phyloP scores from a whole-genome alignment of 495 filamentous ascomycete species.

The Evernia prunastri region DNA sequence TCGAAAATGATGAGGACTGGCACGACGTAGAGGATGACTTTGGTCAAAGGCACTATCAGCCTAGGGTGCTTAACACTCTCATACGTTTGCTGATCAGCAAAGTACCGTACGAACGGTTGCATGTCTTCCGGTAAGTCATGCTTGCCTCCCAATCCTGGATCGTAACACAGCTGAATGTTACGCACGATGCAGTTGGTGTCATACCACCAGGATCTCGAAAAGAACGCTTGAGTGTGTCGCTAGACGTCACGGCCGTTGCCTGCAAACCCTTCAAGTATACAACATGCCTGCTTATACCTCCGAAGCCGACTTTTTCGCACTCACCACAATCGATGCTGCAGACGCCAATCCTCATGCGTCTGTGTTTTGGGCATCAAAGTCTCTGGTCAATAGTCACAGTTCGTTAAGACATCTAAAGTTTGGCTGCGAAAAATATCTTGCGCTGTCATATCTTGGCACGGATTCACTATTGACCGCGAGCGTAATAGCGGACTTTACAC shows the following conservation, averaged over 20 bases:
- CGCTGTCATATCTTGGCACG: too few relatives aligned
- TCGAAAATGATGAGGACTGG: neutral
- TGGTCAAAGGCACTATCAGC: neutral
- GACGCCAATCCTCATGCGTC: neutral
- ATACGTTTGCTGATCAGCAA: neutral
- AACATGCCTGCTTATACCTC: neutral
- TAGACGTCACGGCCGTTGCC: too few relatives aligned
- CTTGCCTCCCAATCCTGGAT: neutral
- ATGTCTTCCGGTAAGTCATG: neutral
- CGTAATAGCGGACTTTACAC: too few relatives aligned
- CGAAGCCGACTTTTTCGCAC: neutral
- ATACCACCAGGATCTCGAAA: neutral
- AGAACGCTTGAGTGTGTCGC: neutral
- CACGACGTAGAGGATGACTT: neutral
- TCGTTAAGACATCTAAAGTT: neutral
- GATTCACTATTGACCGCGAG: too few relatives aligned
- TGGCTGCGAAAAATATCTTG: neutral
- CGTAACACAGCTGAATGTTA: neutral
- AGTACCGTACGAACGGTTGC: neutral
- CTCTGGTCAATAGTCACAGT: neutral
- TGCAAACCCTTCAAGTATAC: too few relatives aligned
- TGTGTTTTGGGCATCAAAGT: neutral
- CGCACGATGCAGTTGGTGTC: neutral
- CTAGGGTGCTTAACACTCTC: neutral
- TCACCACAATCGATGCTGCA: neutral